Base-by-base conservation (phyloP, 306 rosid species). In the Fagus sylvatica region DNA sequence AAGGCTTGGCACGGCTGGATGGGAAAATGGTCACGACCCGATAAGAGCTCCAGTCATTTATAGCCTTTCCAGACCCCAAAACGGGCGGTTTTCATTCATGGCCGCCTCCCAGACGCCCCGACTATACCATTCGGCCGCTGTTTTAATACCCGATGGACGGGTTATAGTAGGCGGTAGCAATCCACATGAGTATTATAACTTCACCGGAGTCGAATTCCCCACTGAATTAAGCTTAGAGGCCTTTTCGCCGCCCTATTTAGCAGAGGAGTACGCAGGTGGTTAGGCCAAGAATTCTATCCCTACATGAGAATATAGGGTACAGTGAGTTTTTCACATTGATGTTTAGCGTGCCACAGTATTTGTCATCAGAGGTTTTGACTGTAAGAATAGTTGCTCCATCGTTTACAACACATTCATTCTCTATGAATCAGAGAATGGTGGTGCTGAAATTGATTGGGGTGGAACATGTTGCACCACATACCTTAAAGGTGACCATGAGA, bases 381-480 rank as follows among this genome's bases (percentile, higher is more conserved):
- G 85, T 88, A 19, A 84, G 93, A 82, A 6, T 93, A 4, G 62
- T 86, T 61, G 85, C 96, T 1, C 98, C 98, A 1, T 83, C 98
- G 6, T 93, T 91, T 67, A 85, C 87, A 1, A 93, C 94, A 5
- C 98, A 93, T 53, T 88, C 96, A 4, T 85, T 75, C 30, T 85
- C 78, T 6, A 88, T 89, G 96, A 93, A 89, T 81, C 98, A 93
- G 56, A 85, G 98, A 55, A 89, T 93, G 90, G 90, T 91, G 66
- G 84, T 88, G 75, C 36, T 89, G 88, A 90, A 69, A 66, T 15
- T 74, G 81, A 39, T 17, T 15, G 76, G 73, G 17, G 84, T 86
- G 2, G 75, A 72, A 2, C 64, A 7, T 2, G 76, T 79, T 36
- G 22, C 30, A 39, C 11, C 22, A 0, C 67, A 60, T 0, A 76